Percentiles rank a stretch among this genome's conserved stretches.
phyloP scores from a whole-genome alignment of 768 basidiomycete genomes.

The Boletus vermiculosoides region DNA sequence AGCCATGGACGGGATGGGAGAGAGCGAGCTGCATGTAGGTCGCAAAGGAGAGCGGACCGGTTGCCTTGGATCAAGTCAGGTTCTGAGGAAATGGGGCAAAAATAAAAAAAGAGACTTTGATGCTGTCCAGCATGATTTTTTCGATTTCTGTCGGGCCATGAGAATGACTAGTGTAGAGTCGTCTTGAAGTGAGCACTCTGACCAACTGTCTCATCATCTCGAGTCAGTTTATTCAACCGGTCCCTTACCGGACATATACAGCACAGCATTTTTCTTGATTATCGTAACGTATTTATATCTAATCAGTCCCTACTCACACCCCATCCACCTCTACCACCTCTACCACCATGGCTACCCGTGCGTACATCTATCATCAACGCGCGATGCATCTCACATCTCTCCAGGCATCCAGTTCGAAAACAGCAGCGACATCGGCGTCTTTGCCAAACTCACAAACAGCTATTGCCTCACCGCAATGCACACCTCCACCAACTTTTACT shows the following conservation, averaged over 20 bases:
- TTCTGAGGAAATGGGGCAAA: no score
- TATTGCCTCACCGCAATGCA: slow-evolving; percentile 95
- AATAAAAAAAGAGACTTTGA: slow-evolving; percentile 49
- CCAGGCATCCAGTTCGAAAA: slow-evolving; percentile 92
- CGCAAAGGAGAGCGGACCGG: slow-evolving; percentile 85
- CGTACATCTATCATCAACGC: slow-evolving; percentile 21
- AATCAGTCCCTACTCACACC: not conserved
- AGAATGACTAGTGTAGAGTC: slow-evolving; percentile 1
- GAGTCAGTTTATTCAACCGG: slow-evolving; percentile 19
- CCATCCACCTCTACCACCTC: not conserved
- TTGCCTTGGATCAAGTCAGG: slow-evolving; percentile 49
- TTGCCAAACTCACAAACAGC: slow-evolving; percentile 95
- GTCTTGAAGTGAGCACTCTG: not conserved
- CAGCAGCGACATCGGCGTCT: slow-evolving; percentile 94
- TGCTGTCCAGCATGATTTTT: slow-evolving; percentile 64
- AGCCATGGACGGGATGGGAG: slow-evolving; percentile 86
- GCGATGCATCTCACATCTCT: not conserved
- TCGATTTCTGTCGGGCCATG: slow-evolving; percentile 47
- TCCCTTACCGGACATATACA: no score
- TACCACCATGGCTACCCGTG: slow-evolving; percentile 63
- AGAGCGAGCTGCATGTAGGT: slow-evolving; percentile 92
- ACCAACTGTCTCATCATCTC: not conserved
- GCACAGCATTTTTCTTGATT: no score
- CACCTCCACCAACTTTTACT: slow-evolving; percentile 97
- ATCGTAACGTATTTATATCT: no score